phyloP scores from a whole-genome alignment of 345 rosid genomes.

The Sisymbrium irio region DNA sequence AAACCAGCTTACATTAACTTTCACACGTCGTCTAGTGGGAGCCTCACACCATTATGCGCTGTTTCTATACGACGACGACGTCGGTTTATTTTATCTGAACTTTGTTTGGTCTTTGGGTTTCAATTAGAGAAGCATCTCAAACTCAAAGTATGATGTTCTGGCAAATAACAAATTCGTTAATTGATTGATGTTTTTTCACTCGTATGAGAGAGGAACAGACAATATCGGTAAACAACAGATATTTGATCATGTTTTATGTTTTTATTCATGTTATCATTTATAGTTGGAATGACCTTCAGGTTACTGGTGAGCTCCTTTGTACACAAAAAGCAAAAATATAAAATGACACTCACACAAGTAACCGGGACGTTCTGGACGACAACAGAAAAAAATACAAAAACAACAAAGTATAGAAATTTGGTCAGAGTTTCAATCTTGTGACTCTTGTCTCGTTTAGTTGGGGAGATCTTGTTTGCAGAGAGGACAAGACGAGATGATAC shows the following conservation, averaged over 20 bases:
- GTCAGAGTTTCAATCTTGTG: neutral
- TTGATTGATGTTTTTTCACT: neutral
- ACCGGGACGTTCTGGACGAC: neutral
- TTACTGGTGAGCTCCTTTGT: constrained; percentile 23
- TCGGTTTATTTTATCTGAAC: neutral
- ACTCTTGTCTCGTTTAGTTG: constrained; percentile 37
- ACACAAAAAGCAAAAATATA: neutral
- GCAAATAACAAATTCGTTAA: neutral
- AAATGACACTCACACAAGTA: constrained; percentile 18
- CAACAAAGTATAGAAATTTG: neutral
- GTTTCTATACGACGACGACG: neutral
- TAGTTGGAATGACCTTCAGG: neutral
- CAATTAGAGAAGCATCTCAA: neutral
- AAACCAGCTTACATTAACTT: neutral
- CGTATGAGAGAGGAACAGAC: neutral
- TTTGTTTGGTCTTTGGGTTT: neutral
- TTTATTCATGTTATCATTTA: neutral
- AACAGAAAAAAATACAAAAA: neutral
- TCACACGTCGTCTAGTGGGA: neutral
- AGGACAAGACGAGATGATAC: constrained; percentile 88
- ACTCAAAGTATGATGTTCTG: neutral
- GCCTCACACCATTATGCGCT: neutral
- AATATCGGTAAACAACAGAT: neutral
- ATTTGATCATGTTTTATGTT: neutral
- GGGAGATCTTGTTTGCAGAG: constrained; percentile 87